Evolutionary conservation across 768 basidiomycete genomes (phyloP), one percentile per base, ranked within the genome.

Genomic region (Phylloporus arenicola): DNA sequence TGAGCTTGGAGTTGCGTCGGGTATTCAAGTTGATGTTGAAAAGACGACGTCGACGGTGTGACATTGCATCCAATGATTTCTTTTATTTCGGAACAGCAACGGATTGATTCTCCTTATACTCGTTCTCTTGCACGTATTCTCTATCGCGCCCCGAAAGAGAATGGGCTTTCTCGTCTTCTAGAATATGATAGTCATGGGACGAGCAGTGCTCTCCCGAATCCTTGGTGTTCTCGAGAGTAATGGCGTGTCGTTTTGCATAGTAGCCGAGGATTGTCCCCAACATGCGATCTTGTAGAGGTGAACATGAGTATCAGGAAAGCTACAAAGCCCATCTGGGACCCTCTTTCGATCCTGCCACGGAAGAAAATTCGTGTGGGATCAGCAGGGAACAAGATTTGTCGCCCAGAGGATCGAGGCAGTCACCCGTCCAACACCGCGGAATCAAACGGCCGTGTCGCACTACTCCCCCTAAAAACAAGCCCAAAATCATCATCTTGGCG

Each of bases 341-440:
- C 75, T 11, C 74, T 72, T 61, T 78, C 77, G 41, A 77, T 51
- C 31, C 65, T 66, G 6, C 25, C 3, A 27, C 14, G 40, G 35
- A n/a, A 40, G 12, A 25, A 45, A 2, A 20, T 24, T 37, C 17
- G 10, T 9, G 14, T 17, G 29, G n/a, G 0, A 43, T 45, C 19
- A 24, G 39, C 20, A 24, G 13, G 12, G 25, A 27, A 27, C 25
- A 27, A 27, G 25, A 9, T 7, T 27, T 3, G 39, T 40, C 4
- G 20, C 39, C 20, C 6, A 24, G 39, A 40, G 9, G 39, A 40
- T 20, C 39, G 13, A 40, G 19, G 12, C 8, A 45, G 62, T 16
- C 38, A 86, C 85, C 87, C 86, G 57, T 88, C 86, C 22, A 89
- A 72, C 44, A 87, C 75, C 3, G 84, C 87, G 51, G 55, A 65